Percentiles rank a stretch among this genome's conserved stretches.
phyloP scores from a whole-genome alignment of 2,329 filamentous ascomycete species.

The Colletotrichum truncatum region DNA sequence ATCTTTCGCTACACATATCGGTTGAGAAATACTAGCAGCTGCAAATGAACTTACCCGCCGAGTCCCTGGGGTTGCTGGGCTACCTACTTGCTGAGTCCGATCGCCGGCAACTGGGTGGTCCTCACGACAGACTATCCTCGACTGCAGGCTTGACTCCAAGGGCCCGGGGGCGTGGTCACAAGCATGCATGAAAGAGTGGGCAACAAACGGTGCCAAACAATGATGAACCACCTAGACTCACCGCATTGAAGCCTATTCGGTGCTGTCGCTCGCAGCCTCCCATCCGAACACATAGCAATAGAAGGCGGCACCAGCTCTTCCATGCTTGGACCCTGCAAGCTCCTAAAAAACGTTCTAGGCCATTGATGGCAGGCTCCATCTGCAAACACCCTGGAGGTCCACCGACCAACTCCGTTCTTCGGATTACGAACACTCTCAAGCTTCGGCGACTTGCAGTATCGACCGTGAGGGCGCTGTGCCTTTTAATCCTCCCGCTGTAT shows the following conservation, averaged over 20 bases:
- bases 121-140: slow-evolving; percentile 1
- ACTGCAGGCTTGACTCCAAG: slow-evolving; percentile 4
- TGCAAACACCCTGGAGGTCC: neutral
- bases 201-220: neutral
- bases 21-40: slow-evolving; percentile 18
- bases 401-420: slow-evolving; percentile 13
- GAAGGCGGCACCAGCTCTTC: neutral
- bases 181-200: slow-evolving; percentile 10
- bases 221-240: neutral
- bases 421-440: neutral
- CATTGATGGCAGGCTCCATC: slow-evolving; percentile 2
- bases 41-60: neutral
- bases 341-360: neutral
- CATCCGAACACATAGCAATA: slow-evolving; percentile 3
- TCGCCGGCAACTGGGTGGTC: slow-evolving; percentile 16
- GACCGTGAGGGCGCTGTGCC: neutral
- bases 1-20: neutral
- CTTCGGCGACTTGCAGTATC: slow-evolving; percentile 3
- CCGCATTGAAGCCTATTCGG: neutral
- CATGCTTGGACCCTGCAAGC: slow-evolving; percentile 12
- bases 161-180: neutral
- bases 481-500: neutral
- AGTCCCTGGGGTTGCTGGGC: neutral
- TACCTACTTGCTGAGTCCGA: neutral
- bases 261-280: neutral